phyloP scores from a whole-genome alignment of 2,329 filamentous ascomycete genomes.

The Plectosphaerella cucumerina region DNA sequence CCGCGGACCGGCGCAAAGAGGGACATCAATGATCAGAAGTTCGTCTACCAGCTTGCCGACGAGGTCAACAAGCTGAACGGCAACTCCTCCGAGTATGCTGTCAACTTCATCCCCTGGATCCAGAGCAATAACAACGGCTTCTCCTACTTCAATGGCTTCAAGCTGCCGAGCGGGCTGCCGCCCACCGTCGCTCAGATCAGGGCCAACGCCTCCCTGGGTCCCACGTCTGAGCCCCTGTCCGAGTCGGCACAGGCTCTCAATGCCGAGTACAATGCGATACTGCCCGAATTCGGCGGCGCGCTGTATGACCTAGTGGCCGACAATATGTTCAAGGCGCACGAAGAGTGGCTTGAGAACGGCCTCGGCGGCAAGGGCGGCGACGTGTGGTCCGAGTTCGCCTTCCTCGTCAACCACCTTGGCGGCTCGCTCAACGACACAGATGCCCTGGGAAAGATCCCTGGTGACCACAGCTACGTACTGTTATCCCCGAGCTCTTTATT shows the following conservation, averaged over 20 bases:
- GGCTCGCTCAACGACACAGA: conserved; percentile 52
- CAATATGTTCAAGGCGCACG: conserved; percentile 41
- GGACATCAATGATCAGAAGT: conserved; percentile 58
- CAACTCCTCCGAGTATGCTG: conserved; percentile 39
- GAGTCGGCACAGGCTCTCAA: conserved; percentile 20
- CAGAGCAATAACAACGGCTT: conserved; percentile 53
- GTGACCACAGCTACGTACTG: background rate
- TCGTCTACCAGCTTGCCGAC: conserved; percentile 60
- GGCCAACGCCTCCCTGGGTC: conserved; percentile 35
- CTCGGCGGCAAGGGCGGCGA: conserved; percentile 47
- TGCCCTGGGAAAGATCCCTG: conserved; percentile 9
- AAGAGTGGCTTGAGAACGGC: conserved; percentile 26
- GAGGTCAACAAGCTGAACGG: conserved; percentile 57
- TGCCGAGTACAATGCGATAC: conserved; percentile 29
- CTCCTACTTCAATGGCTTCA: conserved; percentile 40
- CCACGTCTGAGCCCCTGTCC: background rate
- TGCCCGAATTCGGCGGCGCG: conserved; percentile 22
- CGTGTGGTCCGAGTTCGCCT: conserved; percentile 61
- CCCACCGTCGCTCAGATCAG: conserved; percentile 46
- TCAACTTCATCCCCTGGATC: conserved; percentile 62
- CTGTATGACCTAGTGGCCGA: conserved; percentile 31
- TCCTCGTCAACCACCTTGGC: conserved; percentile 55
- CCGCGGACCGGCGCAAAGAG: conserved; percentile 50
- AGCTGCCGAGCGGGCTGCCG: conserved; percentile 45
- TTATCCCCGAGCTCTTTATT: too few species aligned